Evolutionary conservation across 2,329 filamentous ascomycete genomes (phyloP), one percentile per base, ranked within the genome.

Genomic region (Raffaelea albimanens): DNA sequence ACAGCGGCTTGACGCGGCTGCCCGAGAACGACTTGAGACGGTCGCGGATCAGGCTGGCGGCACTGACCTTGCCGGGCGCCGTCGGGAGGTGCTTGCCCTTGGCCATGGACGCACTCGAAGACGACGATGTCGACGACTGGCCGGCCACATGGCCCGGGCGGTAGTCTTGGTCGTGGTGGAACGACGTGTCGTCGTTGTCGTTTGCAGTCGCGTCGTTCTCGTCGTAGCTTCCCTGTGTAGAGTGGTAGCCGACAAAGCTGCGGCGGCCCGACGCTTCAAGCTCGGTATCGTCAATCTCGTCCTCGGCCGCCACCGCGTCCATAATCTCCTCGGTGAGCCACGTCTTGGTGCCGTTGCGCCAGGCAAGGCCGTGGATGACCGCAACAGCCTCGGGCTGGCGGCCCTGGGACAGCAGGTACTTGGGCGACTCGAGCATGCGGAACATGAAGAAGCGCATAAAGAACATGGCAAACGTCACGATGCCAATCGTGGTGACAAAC

Each of bases 351-450:
- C 64, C 70, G 66, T 91, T 91, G 57, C 81, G 76, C 59, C 77
- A 74, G 2, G 88, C 87, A 50, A 94, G 82, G 7, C 82, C 85
- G 53, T 90, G 85, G 9, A 94, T 78, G 2, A 88, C 85, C 3
- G 81, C 83, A 2, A 94, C 85, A 1, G 87, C 87, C 58, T 93
- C 87, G 14, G 77, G 68, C 61, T 94, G 83, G 7, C 85, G 78
- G 33, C 86, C 85, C n/a, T 78, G 74, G 19, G 82, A 84, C 10
- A 94, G 76, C 21, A 94, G 70, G 58, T 82, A 94, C 61, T 93
- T 93, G 41, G 88, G 88, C 5, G 87, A 93, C 61, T 95, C 88
- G 60, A 85, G 87, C 13, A 94, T 75, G 51, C 83, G 78, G 65
- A 94, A 94, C 51, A 89, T 59, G 63, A 88, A 82, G 70, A 88